phyloP scores from a whole-genome alignment of 176 grass and related monocot genomes.

The Phoenix dactylifera region DNA sequence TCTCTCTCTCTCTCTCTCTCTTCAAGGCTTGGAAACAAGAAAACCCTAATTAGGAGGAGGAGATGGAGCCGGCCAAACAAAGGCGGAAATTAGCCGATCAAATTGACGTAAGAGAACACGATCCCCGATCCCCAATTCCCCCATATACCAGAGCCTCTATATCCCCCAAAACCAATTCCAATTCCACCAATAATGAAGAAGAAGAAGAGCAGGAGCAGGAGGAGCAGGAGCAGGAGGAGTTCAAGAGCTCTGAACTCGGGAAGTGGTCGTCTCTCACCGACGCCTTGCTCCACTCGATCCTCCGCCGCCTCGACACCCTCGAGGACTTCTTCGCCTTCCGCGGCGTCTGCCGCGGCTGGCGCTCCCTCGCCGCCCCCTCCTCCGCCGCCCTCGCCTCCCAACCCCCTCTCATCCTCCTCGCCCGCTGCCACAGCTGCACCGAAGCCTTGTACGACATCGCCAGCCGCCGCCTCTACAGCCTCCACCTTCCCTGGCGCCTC shows the following conservation, averaged over 20 bases:
- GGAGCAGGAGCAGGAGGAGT: no score
- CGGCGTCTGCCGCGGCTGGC: constrained; percentile 42
- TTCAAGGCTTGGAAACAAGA: no score
- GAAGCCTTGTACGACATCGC: constrained; percentile 51
- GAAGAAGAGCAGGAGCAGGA: no score
- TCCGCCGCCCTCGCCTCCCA: constrained; percentile 34
- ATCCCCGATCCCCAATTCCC: no score
- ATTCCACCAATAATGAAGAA: no score
- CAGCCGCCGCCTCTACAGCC: constrained; percentile 35
- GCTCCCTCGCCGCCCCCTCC: constrained; percentile 18
- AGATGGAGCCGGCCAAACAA: no score
- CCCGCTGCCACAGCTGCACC: constrained; percentile 39
- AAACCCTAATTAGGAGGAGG: no score
- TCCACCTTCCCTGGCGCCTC: constrained; percentile 37
- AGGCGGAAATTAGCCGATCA: no score
- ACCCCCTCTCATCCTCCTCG: constrained; percentile 39
- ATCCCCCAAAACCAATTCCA: no score
- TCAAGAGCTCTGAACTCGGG: not conserved
- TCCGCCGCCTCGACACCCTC: constrained; percentile 38
- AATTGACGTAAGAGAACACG: no score
- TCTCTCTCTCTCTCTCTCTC: no score
- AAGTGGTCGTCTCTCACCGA: constrained; percentile 29
- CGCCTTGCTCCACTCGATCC: constrained; percentile 39
- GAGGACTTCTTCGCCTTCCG: constrained; percentile 56
- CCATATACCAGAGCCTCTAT: no score